Evolutionary conservation across 768 basidiomycete species (phyloP), one percentile per base, ranked within the genome.

Genomic region (Tulasnella sp.): DNA sequence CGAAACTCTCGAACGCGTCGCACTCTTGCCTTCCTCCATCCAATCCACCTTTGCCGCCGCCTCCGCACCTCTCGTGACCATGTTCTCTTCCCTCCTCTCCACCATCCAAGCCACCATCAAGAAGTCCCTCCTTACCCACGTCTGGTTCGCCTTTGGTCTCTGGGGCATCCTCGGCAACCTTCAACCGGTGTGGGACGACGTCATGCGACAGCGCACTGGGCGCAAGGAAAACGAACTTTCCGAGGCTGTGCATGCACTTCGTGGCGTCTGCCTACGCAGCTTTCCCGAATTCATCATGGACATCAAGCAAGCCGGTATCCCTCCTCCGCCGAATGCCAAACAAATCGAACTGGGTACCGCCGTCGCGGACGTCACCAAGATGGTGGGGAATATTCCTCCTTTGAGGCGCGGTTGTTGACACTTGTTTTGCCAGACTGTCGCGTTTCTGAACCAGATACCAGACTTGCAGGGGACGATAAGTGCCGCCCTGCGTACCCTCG

Each of bases 241-340:
- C 63, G 88, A 90, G 81, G 80, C 23, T 0, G 63, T 86, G 6
- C 77, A 79, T 49, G 70, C 76, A 4, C 70, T 91, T 8, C 72
- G 84, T 12, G 78, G 75, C 0, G 73, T 88, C 1, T 87, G 86
- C 64, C 68, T 90, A 58, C 74, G 88, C 42, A 87, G 84, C 50
- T 91, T 90, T 67, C 87, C 88, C 0, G 87, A 91, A 63, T 84
- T 86, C 62, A 66, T 91, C 43, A 85, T 80, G 15, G 86, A 90
- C 65, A 69, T 90, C 64, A 86, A 86, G 67, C 66, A 82, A 59
- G 81, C 80, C 0, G 77, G 75, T 2, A 65, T 74, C 40, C n/a
- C n/a, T n/a, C 60, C 68, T 19, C 17, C 21, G 15, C 17, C 57
- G 11, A n/a, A 15, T 12, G 69, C 77, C 4, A 80, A 74, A 60